Evolutionary conservation across 202 grass and related monocot genomes (phyloP).

Genomic region (Saccharum hybrid): DNA sequence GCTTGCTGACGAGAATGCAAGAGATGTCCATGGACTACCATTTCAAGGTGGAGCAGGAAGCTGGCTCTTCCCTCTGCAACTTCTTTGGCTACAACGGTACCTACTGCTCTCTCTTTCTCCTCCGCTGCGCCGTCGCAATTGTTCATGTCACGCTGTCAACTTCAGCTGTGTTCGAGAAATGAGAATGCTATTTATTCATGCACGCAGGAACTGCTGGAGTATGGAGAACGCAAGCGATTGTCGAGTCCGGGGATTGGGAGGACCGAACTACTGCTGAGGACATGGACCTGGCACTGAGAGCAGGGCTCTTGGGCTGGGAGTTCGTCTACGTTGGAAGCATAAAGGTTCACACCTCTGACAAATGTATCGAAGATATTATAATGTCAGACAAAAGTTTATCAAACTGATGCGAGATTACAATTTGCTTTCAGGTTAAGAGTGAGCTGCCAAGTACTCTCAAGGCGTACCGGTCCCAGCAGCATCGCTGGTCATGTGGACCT

Average conservation of each 20-base stretch:
- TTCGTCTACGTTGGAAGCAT: constrained; percentile 74
- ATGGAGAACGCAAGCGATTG: constrained; percentile 65
- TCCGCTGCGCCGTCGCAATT: background rate
- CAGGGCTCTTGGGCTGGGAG: constrained; percentile 75
- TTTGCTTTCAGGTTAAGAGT: constrained; percentile 67
- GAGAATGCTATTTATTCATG: background rate
- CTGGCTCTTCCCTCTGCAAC: constrained; percentile 58
- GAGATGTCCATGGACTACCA: constrained; percentile 90
- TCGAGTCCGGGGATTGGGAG: constrained; percentile 79
- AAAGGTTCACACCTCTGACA: constrained; percentile 38
- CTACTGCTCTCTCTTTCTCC: background rate
- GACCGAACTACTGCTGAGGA: constrained; percentile 82
- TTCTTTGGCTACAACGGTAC: constrained; percentile 90
- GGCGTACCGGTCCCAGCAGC: constrained; percentile 79
- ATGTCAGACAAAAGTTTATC: background rate
- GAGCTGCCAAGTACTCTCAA: constrained; percentile 72
- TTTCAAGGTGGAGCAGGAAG: constrained; percentile 93
- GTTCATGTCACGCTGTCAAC: background rate
- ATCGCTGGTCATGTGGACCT: constrained; percentile 86
- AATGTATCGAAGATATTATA: background rate
- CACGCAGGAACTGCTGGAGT: constrained; percentile 72
- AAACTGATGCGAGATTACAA: background rate
- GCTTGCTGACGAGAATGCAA: constrained; percentile 92
- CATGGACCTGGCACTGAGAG: constrained; percentile 83
- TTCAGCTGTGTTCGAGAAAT: background rate